Evolutionary conservation across 306 rosid genomes (phyloP).

Genomic region (Casuarina cunninghamiana): DNA sequence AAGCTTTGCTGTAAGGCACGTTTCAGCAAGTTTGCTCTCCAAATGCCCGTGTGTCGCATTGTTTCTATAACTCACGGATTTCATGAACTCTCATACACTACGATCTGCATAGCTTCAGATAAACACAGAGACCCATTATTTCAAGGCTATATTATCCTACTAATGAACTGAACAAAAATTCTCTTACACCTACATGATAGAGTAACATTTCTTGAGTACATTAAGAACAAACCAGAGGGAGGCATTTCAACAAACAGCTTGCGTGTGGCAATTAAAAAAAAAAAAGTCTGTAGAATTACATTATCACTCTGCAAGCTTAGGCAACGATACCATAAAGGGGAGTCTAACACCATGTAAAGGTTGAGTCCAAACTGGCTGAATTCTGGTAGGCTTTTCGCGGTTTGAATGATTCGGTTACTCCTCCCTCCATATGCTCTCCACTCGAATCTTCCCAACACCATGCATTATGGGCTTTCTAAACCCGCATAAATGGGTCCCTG

Average conservation of each 20-base stretch:
- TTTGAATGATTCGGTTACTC: background rate
- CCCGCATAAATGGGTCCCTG: background rate
- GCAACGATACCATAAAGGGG: background rate
- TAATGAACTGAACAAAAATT: background rate
- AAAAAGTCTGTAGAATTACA: background rate
- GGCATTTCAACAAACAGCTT: background rate
- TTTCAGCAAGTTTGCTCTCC: conserved; percentile 30
- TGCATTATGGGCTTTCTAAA: background rate
- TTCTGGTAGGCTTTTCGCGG: background rate
- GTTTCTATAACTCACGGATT: background rate
- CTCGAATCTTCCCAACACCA: background rate
- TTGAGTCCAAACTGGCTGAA: background rate
- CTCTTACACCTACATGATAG: background rate
- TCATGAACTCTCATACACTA: background rate
- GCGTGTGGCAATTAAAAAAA: background rate
- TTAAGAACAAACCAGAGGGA: background rate
- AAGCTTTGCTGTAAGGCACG: conserved; percentile 12
- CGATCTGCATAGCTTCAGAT: background rate
- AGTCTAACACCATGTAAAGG: background rate
- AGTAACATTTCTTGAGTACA: background rate
- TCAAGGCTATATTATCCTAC: background rate
- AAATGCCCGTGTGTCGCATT: conserved; percentile 5
- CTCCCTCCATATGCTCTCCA: background rate
- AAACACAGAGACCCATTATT: background rate
- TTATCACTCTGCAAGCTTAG: background rate